phyloP scores from a whole-genome alignment of 208 protist genomes.

The Crithidia brevicula region DNA sequence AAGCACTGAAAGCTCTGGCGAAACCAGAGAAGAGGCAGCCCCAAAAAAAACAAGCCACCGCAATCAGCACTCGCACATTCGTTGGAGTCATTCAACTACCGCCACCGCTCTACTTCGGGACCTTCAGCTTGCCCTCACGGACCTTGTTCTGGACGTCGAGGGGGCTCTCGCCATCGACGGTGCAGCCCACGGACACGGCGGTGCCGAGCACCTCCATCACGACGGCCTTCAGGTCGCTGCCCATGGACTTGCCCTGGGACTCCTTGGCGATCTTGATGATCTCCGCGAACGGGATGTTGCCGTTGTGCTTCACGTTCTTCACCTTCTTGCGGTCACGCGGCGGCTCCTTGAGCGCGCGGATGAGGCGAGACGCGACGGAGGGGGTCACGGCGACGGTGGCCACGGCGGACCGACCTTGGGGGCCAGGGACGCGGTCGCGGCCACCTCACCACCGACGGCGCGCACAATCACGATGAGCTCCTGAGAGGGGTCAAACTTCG shows the following conservation, averaged over 20 bases:
- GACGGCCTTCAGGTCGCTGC: slow-evolving; percentile 94
- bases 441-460: slow-evolving; percentile 98
- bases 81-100: too few relatives aligned
- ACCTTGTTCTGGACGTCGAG: slow-evolving; percentile 95
- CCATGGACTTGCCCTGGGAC: slow-evolving; percentile 95
- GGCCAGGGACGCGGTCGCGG: slow-evolving; percentile 96
- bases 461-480: slow-evolving; percentile 97
- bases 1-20: too few relatives aligned
- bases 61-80: too few relatives aligned
- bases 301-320: slow-evolving; percentile 99
- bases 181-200: slow-evolving; percentile 98
- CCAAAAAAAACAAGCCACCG: too few relatives aligned
- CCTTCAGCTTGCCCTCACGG: slow-evolving; percentile 93
- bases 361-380: slow-evolving; percentile 97
- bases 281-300: slow-evolving; percentile 98
- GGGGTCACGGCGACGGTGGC: slow-evolving; percentile 97
- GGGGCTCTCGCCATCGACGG: slow-evolving; percentile 96
- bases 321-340: slow-evolving; percentile 99
- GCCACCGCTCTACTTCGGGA: slow-evolving; percentile 62
- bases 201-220: slow-evolving; percentile 99
- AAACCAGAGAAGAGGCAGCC: too few relatives aligned
- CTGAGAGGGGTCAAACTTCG: slow-evolving; percentile 98
- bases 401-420: slow-evolving; percentile 99
- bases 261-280: slow-evolving; percentile 97
- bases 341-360: slow-evolving; percentile 99